A percentile compares a stretch with the other conserved stretches of the same genome.
Evolutionary conservation across 1,284 basidiomycete species (phyloP).

Genomic region (Moesziomyces parantarcticus): DNA sequence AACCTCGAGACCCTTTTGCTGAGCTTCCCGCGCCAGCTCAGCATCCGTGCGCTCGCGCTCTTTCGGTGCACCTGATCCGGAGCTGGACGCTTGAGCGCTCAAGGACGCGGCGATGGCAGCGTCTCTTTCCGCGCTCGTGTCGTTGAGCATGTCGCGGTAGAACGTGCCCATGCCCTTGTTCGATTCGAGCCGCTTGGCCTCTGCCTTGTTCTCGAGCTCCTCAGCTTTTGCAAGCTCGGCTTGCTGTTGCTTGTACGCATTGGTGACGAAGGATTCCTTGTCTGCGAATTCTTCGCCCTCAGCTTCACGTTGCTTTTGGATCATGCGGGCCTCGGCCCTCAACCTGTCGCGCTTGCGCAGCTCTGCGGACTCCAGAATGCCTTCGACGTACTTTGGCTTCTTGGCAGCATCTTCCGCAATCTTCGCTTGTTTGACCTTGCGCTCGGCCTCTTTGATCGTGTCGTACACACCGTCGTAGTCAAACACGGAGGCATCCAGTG

Average conservation of each 20-base stretch:
- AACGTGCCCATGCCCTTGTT: slow-evolving; percentile 78
- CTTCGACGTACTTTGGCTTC: slow-evolving; percentile 92
- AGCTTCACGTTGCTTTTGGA: slow-evolving; percentile 87
- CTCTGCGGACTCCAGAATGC: slow-evolving; percentile 82
- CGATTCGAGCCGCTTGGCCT: slow-evolving; percentile 81
- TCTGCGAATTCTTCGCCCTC: slow-evolving; percentile 95
- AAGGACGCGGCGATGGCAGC: slow-evolving; percentile 54
- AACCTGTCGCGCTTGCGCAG: slow-evolving; percentile 88
- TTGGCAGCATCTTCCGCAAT: slow-evolving; percentile 75
- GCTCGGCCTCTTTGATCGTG: slow-evolving; percentile 88
- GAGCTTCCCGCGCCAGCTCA: slow-evolving; percentile 75
- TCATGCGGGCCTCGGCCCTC: slow-evolving; percentile 96
- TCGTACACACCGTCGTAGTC: slow-evolving; percentile 98
- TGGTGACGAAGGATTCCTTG: slow-evolving; percentile 96
- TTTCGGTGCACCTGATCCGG: not conserved
- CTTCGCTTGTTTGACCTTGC: slow-evolving; percentile 70
- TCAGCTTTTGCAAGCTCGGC: slow-evolving; percentile 87
- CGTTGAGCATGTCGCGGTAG: slow-evolving; percentile 59
- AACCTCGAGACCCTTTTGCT: slow-evolving; percentile 82
- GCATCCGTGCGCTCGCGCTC: slow-evolving; percentile 70
- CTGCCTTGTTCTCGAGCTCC: slow-evolving; percentile 76
- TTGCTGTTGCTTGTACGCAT: slow-evolving; percentile 96
- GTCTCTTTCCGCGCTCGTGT: slow-evolving; percentile 55
- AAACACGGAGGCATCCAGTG: slow-evolving; percentile 84
- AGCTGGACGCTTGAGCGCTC: not conserved